phyloP scores from a whole-genome alignment of 495 filamentous ascomycete species.

The Penicillium parvum region DNA sequence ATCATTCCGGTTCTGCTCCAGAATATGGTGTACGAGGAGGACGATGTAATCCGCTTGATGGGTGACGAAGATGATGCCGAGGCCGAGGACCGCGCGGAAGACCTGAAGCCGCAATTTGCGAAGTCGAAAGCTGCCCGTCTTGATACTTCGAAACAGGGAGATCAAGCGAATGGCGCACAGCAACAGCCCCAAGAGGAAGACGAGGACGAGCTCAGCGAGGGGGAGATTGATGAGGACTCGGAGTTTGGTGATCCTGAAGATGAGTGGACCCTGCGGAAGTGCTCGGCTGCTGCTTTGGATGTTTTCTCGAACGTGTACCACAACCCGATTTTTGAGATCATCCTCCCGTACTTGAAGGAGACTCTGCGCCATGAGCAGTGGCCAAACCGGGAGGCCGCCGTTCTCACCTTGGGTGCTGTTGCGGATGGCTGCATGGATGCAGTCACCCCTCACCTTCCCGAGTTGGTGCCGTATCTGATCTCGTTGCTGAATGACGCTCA shows the following conservation, averaged over 20 bases:
- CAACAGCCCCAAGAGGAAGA: constrained; percentile 39
- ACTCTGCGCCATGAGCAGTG: constrained; percentile 86
- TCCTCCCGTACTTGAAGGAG: constrained; percentile 86
- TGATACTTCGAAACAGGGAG: constrained; percentile 44
- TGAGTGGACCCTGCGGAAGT: constrained; percentile 94
- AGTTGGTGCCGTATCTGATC: constrained; percentile 87
- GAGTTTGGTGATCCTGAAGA: constrained; percentile 76
- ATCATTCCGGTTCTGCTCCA: constrained; percentile 88
- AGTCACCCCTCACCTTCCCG: constrained; percentile 85
- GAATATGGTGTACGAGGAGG: constrained; percentile 94
- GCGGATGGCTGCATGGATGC: constrained; percentile 91
- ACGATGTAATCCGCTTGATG: constrained; percentile 81
- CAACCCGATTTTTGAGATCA: constrained; percentile 80
- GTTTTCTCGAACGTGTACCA: constrained; percentile 90
- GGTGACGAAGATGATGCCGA: constrained; percentile 87
- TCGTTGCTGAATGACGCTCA: constrained; percentile 79
- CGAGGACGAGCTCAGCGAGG: constrained; percentile 80
- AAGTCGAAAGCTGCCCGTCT: constrained; percentile 59
- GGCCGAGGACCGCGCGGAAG: constrained; percentile 80
- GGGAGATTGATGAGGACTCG: constrained; percentile 81
- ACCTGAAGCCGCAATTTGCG: constrained; percentile 91
- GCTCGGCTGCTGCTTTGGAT: constrained; percentile 93
- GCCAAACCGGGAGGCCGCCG: constrained; percentile 90
- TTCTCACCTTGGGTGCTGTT: constrained; percentile 90
- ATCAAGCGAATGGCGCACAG: constrained; percentile 50